Evolutionary conservation across 805 yeast species (phyloP), one percentile per base, ranked within the genome.

Genomic region (Debaryomyces tyrocola): DNA sequence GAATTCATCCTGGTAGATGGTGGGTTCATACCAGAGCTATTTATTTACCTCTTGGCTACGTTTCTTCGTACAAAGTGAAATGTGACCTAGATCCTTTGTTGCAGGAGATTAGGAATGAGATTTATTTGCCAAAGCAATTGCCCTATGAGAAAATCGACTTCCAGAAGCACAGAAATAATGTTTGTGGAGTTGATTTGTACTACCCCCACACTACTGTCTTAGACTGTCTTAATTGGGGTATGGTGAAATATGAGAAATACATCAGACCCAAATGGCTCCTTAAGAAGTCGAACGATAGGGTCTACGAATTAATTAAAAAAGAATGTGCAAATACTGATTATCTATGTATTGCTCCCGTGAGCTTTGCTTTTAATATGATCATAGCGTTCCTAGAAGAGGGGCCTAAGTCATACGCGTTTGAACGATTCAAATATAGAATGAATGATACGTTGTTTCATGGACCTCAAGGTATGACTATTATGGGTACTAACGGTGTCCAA

Each of bases 1-100:
- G 96, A 0, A 73, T 90, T 35, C 98, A 94, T 60, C 99, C 99
- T 1, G 95, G 91, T 31, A 79, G 88, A 60, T 94, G 98, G 99
- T 94, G 99, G 99, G 97, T 92, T 18, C 99, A 94, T 60, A 91
- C 97, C 0, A 75, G 99, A 46, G 96, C 94, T 0, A 88, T 94
- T 18, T 94, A 91, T 58, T 64, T 87, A 29, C 91, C 98, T 0
- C 70, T 92, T 57, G 92, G 97, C 14, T 94, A 92, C 62, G 62
- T 94, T 7, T 81, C 86, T 11, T 71, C 87, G 41, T 74, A 77
- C 27, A 69, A 69, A 46, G 71, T 76, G 33, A 69, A 75, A 45
- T 84, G 90, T 57, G 79, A 75, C 5, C 56, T 85, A 44, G 85
- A 82, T 50, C 85, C 87, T 0, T 66, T 94, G 27, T 66, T 94